A percentile compares a stretch with the other conserved stretches of the same genome.
phyloP scores from a whole-genome alignment of 1,284 basidiomycete genomes.

The Boletus smithii region DNA sequence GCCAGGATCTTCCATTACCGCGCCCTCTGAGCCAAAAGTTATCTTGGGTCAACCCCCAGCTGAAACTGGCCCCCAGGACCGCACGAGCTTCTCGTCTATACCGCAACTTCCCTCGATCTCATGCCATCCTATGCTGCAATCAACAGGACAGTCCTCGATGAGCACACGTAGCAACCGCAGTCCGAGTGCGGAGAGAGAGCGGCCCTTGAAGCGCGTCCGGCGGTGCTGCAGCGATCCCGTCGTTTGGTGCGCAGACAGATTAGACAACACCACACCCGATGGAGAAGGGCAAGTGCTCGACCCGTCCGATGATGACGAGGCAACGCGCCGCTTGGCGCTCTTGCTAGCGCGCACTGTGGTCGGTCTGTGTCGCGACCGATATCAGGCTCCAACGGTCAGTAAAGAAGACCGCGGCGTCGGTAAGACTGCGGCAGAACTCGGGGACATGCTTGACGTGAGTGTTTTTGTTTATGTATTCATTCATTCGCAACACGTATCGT shows the following conservation, averaged over 20 bases:
- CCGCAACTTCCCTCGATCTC: conserved; percentile 6
- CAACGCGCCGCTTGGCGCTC: conserved; percentile 14
- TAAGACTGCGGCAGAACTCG: conserved; percentile 33
- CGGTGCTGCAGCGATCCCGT: conserved; percentile 10
- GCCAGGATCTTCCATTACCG: conserved; percentile 8
- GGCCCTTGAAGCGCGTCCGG: conserved; percentile 29
- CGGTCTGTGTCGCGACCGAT: conserved; percentile 24
- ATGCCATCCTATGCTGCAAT: not conserved
- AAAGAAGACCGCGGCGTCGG: conserved; percentile 14
- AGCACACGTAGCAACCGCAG: conserved; percentile 6
- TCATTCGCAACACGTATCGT: not conserved
- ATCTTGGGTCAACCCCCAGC: not conserved
- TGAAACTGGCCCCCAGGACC: conserved; percentile 6
- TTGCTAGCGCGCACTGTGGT: conserved; percentile 25
- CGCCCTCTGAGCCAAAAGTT: conserved; percentile 3
- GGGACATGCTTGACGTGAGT: conserved; percentile 43
- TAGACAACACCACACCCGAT: conserved; percentile 11
- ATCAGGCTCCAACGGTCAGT: conserved; percentile 6
- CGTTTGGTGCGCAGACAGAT: conserved; percentile 11
- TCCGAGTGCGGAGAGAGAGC: conserved; percentile 24
- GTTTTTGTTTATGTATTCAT: conserved; percentile 9
- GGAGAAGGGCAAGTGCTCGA: not conserved
- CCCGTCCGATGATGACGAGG: conserved; percentile 10
- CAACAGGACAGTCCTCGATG: conserved; percentile 5
- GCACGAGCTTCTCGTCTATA: conserved; percentile 11